Base-by-base conservation (phyloP, 441 rosid species). In the Brassica hybrid region DNA sequence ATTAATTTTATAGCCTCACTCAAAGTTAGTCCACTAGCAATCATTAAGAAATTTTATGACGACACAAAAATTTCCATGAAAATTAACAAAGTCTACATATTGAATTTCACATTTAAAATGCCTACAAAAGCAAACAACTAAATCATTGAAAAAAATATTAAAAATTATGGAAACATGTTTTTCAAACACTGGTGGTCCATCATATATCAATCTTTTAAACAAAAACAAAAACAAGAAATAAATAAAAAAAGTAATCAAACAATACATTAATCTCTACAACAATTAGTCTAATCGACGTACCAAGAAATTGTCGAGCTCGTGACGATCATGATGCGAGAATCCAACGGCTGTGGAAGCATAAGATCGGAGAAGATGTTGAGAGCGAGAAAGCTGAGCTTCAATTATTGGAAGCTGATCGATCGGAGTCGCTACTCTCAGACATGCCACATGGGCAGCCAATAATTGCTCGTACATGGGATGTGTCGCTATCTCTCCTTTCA, bases 341-440 rank as follows among this genome's bases (percentile, higher is more conserved):
- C 75, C 77, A 61, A 59, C 86, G 90, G 75, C 65, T 82, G 71
- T 67, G 72, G 93, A 84, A 72, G 87, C 98, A 32, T 93, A 94
- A 67, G 98, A 88, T 82, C 97, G 90, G 27, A 90, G 92, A 79
- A 91, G 83, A 77, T 87, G 89, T 59, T 89, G 94, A 52, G 99
- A 88, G 61, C 89, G 94, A 6, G 94, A 83, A 23, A 94, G 87
- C 88, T 94, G 99, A 11, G 98, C 89, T 76, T 94, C 98, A 77
- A 94, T 94, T 50, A 89, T 86, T 27, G 99, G 96, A 74, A 94
- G 81, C 78, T 94, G 99, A 83, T 94, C 99, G 65, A 94, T 88
- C 6, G 99, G 99, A 30, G 99, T 94, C 4, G 98, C 99, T 18
- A 93, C 98, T 65, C 98, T 87, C 7, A 94, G 87, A 80, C 99